Evolutionary conservation across 495 filamentous ascomycete genomes (phyloP).

Genomic region (Hypoxylon perforatum): DNA sequence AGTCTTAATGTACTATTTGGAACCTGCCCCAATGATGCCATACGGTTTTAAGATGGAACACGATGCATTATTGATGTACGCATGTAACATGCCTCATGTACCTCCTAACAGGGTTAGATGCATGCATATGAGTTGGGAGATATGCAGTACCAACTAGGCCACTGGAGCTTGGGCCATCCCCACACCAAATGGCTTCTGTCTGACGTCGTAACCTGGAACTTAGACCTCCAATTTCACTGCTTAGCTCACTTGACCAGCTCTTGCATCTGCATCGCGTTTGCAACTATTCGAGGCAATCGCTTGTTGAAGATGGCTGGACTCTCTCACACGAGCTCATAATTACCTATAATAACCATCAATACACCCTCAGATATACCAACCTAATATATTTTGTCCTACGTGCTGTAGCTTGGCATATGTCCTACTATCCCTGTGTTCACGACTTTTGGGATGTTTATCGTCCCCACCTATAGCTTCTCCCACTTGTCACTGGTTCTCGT

Average conservation of each 20-base stretch:
- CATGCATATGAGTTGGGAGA: conserved; percentile 4
- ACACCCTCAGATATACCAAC: not conserved
- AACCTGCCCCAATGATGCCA: too few relatives aligned
- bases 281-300: conserved; percentile 3
- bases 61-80: too few relatives aligned
- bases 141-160: not conserved
- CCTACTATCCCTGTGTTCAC: conserved; percentile 7
- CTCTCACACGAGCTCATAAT: not conserved
- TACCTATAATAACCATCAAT: conserved; percentile 19
- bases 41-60: too few relatives aligned
- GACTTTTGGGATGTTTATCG: conserved; percentile 31
- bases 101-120: not conserved
- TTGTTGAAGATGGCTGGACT: not conserved
- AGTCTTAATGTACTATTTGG: too few relatives aligned
- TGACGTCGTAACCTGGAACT: not conserved
- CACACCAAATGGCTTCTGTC: conserved; percentile 2
- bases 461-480: conserved; percentile 32
- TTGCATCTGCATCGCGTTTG: conserved; percentile 3
- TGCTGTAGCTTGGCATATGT: conserved; percentile 8
- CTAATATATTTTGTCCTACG: not conserved
- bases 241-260: conserved; percentile 1
- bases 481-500: conserved; percentile 24
- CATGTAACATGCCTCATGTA: too few relatives aligned
- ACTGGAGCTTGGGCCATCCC: conserved; percentile 42
- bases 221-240: conserved; percentile 5